Evolutionary conservation across 2,329 filamentous ascomycete species (phyloP), one percentile per base, ranked within the genome.

Genomic region (Alternaria ethzedia): DNA sequence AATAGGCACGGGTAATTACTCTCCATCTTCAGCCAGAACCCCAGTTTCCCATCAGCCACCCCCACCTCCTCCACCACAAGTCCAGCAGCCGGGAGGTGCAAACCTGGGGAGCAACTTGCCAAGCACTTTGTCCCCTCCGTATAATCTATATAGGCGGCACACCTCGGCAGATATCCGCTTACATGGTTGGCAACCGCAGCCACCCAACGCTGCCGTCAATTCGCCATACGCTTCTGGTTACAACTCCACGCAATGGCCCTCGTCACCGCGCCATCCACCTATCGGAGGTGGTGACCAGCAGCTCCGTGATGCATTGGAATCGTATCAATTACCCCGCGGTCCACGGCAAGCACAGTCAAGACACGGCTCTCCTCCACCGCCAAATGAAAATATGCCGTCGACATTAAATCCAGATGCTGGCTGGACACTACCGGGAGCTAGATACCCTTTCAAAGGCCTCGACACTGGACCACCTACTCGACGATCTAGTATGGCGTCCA

Each of bases 151-250:
- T 47, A 90, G 95, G 67, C 89, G 95, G 65, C 96, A 99, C 81
- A 99, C 96, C 2, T 95, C 94, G 43, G 96, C 96, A 62, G 96
- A 99, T 78, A 98, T 99, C 71, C 90, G 96, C 57, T 91, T 83
- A 6, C 82, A 84, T 65, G 82, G 83, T 63, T 94, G 83, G 72
- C 91, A 94, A 76, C 93, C 85, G 8, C 84, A 79, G 67, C 83
- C 74, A 50, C 78, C 81, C 76, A 58, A 78, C 81, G 77, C 77
- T 36, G 79, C 82, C 52, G 82, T 84, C 45, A 85, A 87, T 25
- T 91, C 90, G 6, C 91, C 90, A 11, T 91, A 89, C 75, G 85
- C 87, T 8, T 89, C 90, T 4, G 89, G 89, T 11, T 85, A 88
- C 65, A 85, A 85, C 57, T 86, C 86, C 15, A 81, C 84, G 36